phyloP scores from a whole-genome alignment of 352 stramenopile species.

The Phytopythium helicoides region DNA sequence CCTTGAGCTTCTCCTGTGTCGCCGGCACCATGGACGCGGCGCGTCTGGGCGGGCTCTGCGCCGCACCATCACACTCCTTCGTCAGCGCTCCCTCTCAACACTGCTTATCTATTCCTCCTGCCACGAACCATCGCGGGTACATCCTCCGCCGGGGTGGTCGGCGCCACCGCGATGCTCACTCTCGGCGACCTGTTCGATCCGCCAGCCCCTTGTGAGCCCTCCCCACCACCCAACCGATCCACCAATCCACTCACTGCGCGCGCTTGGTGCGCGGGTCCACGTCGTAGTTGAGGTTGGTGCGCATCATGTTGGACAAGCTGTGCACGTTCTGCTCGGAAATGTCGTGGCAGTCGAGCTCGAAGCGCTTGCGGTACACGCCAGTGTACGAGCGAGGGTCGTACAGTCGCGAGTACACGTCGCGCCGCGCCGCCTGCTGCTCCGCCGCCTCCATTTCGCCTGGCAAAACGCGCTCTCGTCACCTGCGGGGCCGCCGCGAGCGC shows the following conservation, averaged over 20 bases:
- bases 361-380: conserved; percentile 63
- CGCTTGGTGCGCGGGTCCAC: conserved; percentile 44
- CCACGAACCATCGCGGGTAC: conserved; percentile 9
- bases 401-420: conserved; percentile 51
- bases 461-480: background rate
- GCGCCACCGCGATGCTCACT: conserved; percentile 8
- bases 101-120: background rate
- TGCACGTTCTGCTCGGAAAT: conserved; percentile 50
- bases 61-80: background rate
- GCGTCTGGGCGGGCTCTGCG: conserved; percentile 8
- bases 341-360: conserved; percentile 47
- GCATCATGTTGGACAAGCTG: conserved; percentile 51
- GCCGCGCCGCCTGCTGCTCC: conserved; percentile 1
- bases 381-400: conserved; percentile 64
- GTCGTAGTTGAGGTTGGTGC: conserved; percentile 52
- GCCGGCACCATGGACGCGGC: conserved; percentile 13
- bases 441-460: conserved; percentile 6
- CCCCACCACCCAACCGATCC: background rate
- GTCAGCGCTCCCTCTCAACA: no score
- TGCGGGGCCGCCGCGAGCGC: no score
- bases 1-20: conserved; percentile 38
- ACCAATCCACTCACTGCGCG: conserved; percentile 22
- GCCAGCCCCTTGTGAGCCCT: background rate
- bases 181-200: conserved; percentile 8
- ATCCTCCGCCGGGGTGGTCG: conserved; percentile 5